Evolutionary conservation across 345 rosid genomes (phyloP).

Genomic region (Mercurialis annua): DNA sequence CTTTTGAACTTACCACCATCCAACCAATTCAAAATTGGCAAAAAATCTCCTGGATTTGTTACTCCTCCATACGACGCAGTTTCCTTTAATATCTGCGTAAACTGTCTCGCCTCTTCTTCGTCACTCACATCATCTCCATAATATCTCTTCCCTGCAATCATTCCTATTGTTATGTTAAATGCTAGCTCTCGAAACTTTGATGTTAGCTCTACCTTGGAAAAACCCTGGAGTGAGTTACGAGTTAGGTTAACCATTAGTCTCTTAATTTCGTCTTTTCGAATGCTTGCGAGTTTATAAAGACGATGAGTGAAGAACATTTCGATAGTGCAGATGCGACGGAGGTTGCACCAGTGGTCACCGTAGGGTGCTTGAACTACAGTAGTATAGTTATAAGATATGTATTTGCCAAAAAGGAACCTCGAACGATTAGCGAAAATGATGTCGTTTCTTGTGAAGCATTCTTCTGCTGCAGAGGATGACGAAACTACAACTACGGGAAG

Average conservation of each 20-base stretch:
- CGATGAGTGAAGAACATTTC: constrained; percentile 8
- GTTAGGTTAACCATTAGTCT: neutral
- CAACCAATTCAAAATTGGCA: constrained; percentile 38
- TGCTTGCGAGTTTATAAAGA: neutral
- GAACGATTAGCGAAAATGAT: too few species aligned
- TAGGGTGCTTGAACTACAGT: neutral
- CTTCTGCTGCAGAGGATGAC: too few species aligned
- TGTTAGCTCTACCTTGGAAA: neutral
- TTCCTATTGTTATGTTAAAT: neutral
- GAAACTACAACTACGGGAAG: too few species aligned
- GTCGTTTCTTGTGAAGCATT: too few species aligned
- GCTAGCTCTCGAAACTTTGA: neutral
- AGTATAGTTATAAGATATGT: neutral
- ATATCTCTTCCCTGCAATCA: constrained; percentile 11
- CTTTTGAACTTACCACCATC: constrained; percentile 13
- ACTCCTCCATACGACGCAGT: constrained; percentile 18
- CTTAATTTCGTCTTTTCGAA: constrained; percentile 7
- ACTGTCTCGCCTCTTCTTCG: neutral
- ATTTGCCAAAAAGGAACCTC: too few species aligned
- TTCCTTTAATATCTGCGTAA: neutral
- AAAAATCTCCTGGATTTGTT: constrained; percentile 34
- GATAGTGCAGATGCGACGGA: neutral
- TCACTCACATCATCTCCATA: neutral
- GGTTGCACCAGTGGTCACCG: constrained; percentile 9
- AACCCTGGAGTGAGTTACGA: neutral